phyloP scores from a whole-genome alignment of 2,329 filamentous ascomycete species.

The Colletotrichum higginsianum region DNA sequence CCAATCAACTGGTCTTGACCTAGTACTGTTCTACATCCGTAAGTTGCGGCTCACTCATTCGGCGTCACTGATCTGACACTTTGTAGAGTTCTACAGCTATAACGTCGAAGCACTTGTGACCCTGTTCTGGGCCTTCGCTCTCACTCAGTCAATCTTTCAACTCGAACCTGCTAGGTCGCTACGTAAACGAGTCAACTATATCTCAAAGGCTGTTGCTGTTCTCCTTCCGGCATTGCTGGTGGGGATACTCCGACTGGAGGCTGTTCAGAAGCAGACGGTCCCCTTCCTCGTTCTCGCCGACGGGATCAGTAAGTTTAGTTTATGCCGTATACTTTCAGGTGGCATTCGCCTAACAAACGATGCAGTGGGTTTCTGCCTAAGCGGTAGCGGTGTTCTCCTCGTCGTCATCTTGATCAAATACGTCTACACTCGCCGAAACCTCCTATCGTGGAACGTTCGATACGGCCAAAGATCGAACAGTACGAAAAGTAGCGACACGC shows the following conservation, averaged over 20 bases:
- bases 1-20: conserved; percentile 57
- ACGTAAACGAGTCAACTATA: conserved; percentile 46
- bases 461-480: conserved; percentile 48
- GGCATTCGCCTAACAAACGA: neutral
- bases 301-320: conserved; percentile 54
- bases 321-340: neutral
- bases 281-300: conserved; percentile 55
- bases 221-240: conserved; percentile 54
- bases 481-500: conserved; percentile 34
- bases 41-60: conserved; percentile 42
- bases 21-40: conserved; percentile 65
- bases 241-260: conserved; percentile 49
- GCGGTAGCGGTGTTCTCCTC: conserved; percentile 53
- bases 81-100: conserved; percentile 64
- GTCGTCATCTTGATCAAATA: conserved; percentile 59
- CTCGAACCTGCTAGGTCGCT: conserved; percentile 48
- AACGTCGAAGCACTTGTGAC: conserved; percentile 64
- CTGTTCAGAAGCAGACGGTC: conserved; percentile 47
- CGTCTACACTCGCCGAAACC: conserved; percentile 53
- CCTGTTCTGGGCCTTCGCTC: conserved; percentile 60
- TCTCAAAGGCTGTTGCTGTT: conserved; percentile 54
- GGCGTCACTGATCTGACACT: conserved; percentile 35
- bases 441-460: conserved; percentile 50
- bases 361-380: conserved; percentile 58
- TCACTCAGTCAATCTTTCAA: conserved; percentile 55